phyloP scores from a whole-genome alignment of 2,329 filamentous ascomycete species.

The Aureobasidium lini region DNA sequence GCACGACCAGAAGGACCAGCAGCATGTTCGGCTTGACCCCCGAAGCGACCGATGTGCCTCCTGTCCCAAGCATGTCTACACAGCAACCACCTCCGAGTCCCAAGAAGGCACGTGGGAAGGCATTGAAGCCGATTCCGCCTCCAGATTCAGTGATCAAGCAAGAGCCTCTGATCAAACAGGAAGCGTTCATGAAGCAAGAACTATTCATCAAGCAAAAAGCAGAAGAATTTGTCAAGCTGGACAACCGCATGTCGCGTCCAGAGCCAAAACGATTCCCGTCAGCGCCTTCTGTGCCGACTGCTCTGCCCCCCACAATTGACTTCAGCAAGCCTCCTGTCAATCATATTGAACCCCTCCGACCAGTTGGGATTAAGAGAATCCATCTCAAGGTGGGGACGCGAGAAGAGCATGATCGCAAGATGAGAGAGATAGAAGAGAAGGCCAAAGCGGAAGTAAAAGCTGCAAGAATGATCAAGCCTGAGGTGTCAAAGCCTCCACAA shows the following conservation, averaged over 20 bases:
- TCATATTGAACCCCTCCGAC: conserved; percentile 10
- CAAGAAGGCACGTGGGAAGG: neutral
- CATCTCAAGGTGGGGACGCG: conserved; percentile 51
- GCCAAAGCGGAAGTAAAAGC: conserved; percentile 20
- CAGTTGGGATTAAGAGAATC: conserved; percentile 39
- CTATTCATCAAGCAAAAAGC: neutral
- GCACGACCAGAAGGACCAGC: conserved; percentile 8
- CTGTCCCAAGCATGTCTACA: conserved; percentile 16
- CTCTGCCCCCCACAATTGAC: conserved; percentile 12
- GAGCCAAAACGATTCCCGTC: conserved; percentile 1
- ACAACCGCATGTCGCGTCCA: neutral
- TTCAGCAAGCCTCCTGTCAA: conserved; percentile 6
- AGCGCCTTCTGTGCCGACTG: neutral
- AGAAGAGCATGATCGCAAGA: conserved; percentile 46
- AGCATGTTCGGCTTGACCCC: neutral
- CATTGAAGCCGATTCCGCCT: neutral
- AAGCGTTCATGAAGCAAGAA: neutral
- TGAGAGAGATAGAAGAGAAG: conserved; percentile 36
- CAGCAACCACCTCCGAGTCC: neutral
- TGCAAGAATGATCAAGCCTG: neutral
- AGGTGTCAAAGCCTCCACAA: neutral
- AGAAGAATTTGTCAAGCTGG: neutral
- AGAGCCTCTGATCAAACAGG: neutral
- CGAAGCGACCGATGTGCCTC: conserved; percentile 12
- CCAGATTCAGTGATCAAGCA: neutral